phyloP scores from a whole-genome alignment of 768 basidiomycete genomes.

The Russula abietina region DNA sequence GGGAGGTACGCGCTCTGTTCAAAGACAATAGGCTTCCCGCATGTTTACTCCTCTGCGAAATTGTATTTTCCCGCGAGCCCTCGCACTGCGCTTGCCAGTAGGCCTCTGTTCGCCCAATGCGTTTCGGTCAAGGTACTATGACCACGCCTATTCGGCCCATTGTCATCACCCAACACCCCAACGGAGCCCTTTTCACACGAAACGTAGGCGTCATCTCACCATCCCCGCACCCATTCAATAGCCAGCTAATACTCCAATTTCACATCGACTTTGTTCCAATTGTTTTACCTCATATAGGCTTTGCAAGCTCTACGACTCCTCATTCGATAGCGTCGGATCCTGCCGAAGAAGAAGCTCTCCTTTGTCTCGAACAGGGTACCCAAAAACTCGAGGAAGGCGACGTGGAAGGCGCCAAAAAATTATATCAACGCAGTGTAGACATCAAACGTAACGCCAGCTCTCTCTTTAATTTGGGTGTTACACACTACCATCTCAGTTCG shows the following conservation, averaged over 20 bases:
- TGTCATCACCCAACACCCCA: neutral
- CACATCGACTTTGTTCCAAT: conserved; percentile 23
- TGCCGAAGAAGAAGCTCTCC: conserved; percentile 71
- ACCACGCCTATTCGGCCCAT: neutral
- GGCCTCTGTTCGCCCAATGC: neutral
- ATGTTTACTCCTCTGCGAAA: conserved; percentile 18
- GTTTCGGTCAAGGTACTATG: neutral
- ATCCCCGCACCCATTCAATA: neutral
- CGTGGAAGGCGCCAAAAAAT: conserved; percentile 65
- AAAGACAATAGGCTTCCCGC: conserved; percentile 21
- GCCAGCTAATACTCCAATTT: conserved; percentile 6
- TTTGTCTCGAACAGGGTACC: conserved; percentile 78
- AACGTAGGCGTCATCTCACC: conserved; percentile 14
- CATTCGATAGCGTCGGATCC: conserved; percentile 82
- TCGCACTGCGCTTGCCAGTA: conserved; percentile 2
- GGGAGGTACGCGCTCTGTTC: neutral
- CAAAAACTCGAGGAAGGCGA: conserved; percentile 83
- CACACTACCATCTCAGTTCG: conserved; percentile 83
- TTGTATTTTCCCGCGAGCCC: conserved; percentile 8
- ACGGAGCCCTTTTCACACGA: neutral
- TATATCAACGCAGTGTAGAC: conserved; percentile 74
- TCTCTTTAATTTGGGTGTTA: conserved; percentile 84
- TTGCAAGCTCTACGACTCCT: conserved; percentile 73
- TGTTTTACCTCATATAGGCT: conserved; percentile 43
- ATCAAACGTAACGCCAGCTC: conserved; percentile 76